Base-by-base conservation (phyloP, 129 eudicot genomes). In the carrot (Daucus carota) region DNA sequence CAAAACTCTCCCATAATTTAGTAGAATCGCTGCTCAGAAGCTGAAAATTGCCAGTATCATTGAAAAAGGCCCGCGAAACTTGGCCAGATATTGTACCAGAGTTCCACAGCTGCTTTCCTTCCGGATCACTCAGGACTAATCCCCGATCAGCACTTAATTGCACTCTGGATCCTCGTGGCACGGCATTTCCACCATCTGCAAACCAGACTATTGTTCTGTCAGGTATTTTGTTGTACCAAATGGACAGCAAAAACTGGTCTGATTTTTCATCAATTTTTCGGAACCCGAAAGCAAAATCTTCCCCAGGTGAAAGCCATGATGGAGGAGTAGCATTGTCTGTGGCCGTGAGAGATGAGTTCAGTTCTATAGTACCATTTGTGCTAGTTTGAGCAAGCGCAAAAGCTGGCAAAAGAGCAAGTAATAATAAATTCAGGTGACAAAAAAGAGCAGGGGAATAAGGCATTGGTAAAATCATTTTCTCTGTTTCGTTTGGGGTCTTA, bases 201-300 rank as follows among this genome's bases (percentile, higher is more conserved):
- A 79, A 74, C 90, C 90, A 87, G 42, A 84, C 29, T 11, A 87
- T 45, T 33, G 91, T 84, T 65, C 77, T 71, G 29, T 82, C 86
- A 0, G 84, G 91, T 68, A 87, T 79, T 32, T 79, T 6, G 8
- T 3, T 40, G 43, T 40, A 40, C 43, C 43, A 40, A 40, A 40
- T 40, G 43, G 43, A 40, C 38, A 84, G 77, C 34, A 63, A 5
- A 33, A 47, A 78, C 41, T 4, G 47, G 65, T 77, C 76, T 0
- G 43, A 0, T 4, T 38, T 76, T 1, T 79, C 73, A 73, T 76
- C 43, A 28, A 77, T 26, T 69, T 79, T 72, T 47, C 76, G 67
- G 77, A 88, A 88, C 38, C 93, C 90, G 6, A 88, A 84, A 7
- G 85, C 90, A 32, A 86, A 88, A 67, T 88, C 88, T n/a, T 83